phyloP scores from a whole-genome alignment of 441 rosid species.

The Codiaeum variegatum region DNA sequence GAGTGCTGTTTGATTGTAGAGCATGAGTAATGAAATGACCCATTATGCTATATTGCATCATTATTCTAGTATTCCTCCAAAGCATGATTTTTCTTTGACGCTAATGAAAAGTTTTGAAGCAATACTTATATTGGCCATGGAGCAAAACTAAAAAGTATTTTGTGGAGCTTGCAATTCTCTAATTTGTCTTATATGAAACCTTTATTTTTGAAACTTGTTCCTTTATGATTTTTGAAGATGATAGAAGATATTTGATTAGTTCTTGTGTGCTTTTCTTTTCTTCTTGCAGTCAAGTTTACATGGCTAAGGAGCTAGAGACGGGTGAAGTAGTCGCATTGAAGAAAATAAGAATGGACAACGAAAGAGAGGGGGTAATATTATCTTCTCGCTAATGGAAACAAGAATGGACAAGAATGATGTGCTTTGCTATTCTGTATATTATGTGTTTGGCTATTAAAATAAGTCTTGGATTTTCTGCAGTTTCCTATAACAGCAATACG shows the following conservation, averaged over 20 bases:
- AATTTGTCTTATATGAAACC: not conserved
- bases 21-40: no score
- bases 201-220: not conserved
- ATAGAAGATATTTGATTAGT: not conserved
- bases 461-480: conserved; percentile 32
- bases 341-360: conserved; percentile 79
- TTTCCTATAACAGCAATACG: conserved; percentile 92
- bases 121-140: no score
- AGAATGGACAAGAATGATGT: no score
- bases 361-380: conserved; percentile 66
- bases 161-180: no score
- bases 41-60: no score
- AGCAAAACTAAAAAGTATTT: no score
- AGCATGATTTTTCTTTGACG: no score
- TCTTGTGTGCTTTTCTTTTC: not conserved
- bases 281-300: conserved; percentile 77
- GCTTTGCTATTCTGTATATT: not conserved
- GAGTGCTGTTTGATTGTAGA: no score
- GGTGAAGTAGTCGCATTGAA: conserved; percentile 74
- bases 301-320: conserved; percentile 66
- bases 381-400: not conserved
- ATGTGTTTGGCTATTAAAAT: not conserved
- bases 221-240: not conserved
- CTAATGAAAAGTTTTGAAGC: no score
- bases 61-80: no score